Base-by-base conservation (phyloP, 1,284 basidiomycete species). In the Waitea zeae region DNA sequence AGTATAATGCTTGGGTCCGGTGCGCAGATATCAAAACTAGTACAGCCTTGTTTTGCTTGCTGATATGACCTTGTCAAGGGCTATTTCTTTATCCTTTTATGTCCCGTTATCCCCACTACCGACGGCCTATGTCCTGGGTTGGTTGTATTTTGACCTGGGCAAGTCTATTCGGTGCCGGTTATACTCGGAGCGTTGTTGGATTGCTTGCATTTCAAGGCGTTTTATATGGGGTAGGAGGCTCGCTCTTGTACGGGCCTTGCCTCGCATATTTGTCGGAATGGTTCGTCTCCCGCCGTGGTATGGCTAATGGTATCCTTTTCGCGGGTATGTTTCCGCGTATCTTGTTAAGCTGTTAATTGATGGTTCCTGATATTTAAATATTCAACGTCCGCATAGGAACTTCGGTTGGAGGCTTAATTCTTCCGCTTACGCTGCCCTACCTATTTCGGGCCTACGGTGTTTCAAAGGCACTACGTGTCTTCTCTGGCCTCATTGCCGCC, bases 301-400 rank as follows among this genome's bases (percentile, higher is more conserved):
- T 54, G 3, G 53, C 53, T 1, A 54, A 52, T 32, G 53, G 53
- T 1, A 41, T 50, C 12, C 49, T 54, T 27, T 49, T 48, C 32
- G 47, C 51, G 5, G 53, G 51, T 46, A 30, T 22, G 38, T 36
- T 3, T 24, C 5, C 2, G 12, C 19, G n/a, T 20, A 7, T 22
- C 2, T 11, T 6, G 3, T 6, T 17, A 31, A 6, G 3, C 5
- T 17, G 30, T 7, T n/a, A n/a, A n/a, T n/a, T n/a, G n/a, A n/a
- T n/a, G n/a, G n/a, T n/a, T n/a, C n/a, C n/a, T 33, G 9, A 4
- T 1, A 14, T n/a, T 19, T 7, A 4, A 3, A 4, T 12, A 17
- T 15, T 14, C 5, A 27, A 5, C 13, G 4, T 27, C 34, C 13
- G 14, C 22, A 12, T 31, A 53, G 46, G 51, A 1, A 47, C 52